Base-by-base conservation (phyloP, 495 filamentous ascomycete species). In the Oleoguttula mirabilis region DNA sequence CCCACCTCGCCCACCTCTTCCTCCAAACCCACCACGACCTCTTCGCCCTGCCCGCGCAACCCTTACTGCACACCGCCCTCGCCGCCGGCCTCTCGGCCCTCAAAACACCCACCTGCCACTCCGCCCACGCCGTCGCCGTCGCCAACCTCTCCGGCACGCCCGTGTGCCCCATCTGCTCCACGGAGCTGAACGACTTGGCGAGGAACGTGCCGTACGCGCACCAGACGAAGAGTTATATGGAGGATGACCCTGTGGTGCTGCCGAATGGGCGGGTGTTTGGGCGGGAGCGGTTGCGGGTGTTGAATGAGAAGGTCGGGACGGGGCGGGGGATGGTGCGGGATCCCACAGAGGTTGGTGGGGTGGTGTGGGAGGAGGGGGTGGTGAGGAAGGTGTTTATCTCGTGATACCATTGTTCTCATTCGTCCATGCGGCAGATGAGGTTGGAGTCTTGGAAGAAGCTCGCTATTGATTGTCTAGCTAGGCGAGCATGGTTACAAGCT, bases 111-210 rank as follows among this genome's bases (percentile, higher is more conserved):
- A 75, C 87, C 10, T 98, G 90, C 61, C 88, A 98, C 66, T 83
- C 80, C 8, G 65, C 65, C 45, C 71, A 69, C 44, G 69, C 72
- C 3, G 27, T 25, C 16, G 70, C 69, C 0, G 79, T 73, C 7
- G 70, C 74, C 24, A 42, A 38, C n/a, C 35, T 45, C 4, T 40
- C 41, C 19, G 36, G 28, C 16, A 16, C 37, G 19, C 39, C 44
- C n/a, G 75, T 94, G 33, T 98, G 90, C 54, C 92, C 90, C 3
- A 96, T 96, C 56, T 98, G 90, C 65, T 84, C 79, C 28, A 90
- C 80, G 2, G 90, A 98, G 59, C 70, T 98, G 41, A 95, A 98
- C 59, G 83, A 83, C 46, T 71, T 98, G 23, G 90, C 90, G 12
- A 70, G 78, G 30, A 78, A 77, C 55, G 79, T 96, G 43, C 90